A percentile compares a stretch with the other conserved stretches of the same genome.
Conservation (phyloP, 192 early-diverging fungal species). For the Entrophospora sp. region DNA sequence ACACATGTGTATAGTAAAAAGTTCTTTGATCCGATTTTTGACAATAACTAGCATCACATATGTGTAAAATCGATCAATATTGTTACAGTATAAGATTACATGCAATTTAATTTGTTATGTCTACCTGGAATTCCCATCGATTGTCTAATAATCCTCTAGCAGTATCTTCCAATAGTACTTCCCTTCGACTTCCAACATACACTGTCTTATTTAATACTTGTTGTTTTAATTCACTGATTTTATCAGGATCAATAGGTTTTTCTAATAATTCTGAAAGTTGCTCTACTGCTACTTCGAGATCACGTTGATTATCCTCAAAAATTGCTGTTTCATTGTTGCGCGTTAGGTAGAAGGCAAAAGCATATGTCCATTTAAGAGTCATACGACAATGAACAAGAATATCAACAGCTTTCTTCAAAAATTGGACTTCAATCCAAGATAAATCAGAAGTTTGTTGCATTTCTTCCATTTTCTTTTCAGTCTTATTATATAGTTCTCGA, state of each 20-base stretch:
- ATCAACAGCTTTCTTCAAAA: conserved; percentile 86
- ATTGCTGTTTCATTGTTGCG: conserved; percentile 80
- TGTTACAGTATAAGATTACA: no score
- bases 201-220: conserved; percentile 88
- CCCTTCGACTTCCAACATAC: conserved; percentile 81
- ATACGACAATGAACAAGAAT: conserved; percentile 79
- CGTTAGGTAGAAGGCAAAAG: conserved; percentile 89
- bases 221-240: conserved; percentile 74
- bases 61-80: no score
- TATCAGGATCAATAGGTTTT: conserved; percentile 64
- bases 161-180: conserved; percentile 87
- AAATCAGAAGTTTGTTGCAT: conserved; percentile 84
- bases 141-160: conserved; percentile 76
- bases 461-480: conserved; percentile 92
- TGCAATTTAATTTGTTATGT: conserved; percentile 28
- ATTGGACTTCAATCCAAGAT: conserved; percentile 99
- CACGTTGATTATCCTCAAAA: conserved; percentile 97
- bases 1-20: no score
- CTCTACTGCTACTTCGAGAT: conserved; percentile 98
- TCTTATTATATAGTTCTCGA: conserved; percentile 71
- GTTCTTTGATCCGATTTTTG: no score
- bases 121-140: conserved; percentile 67
- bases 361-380: conserved; percentile 97
- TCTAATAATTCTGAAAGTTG: conserved; percentile 86
- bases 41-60: no score